Evolutionary conservation across 2,329 filamentous ascomycete genomes (phyloP), one percentile per base, ranked within the genome.

Genomic region (Arachnomyces sp.): DNA sequence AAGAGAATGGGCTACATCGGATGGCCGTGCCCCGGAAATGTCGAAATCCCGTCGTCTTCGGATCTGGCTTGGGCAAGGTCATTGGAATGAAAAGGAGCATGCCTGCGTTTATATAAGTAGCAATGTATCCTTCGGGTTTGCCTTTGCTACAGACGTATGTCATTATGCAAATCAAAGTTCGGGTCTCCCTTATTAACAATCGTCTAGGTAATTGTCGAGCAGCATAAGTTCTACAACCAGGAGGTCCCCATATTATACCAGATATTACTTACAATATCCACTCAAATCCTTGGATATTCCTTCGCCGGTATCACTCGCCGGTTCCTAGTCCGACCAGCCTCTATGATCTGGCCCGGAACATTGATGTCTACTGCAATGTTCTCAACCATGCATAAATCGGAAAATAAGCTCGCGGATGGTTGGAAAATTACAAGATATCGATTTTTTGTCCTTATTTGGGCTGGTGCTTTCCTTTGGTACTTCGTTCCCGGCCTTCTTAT

Each of bases 331-430:
- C 78, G 85, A 17, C 87, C 87, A 0, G 84, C 83, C 46, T 84
- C 84, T 43, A 93, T 94, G 83, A 87, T 94, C 35, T 94, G 87
- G 87, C 87, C 87, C 1, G 82, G 83, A 15, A 93, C 87, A 0
- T 69, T 94, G 36, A 88, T 90, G 73, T 90, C 86, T 14, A 86
- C 85, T 1, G 82, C 86, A 52, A 89, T 94, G 84, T 92, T 94
- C 53, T 82, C 80, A 3, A 90, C 85, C 0, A 71, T 94, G 36
- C 87, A 94, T 61, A 88, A 82, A 53, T 80, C 87, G 45, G 81
- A 89, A 55, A 93, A 92, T 59, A 84, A 82, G 50, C 74, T 79
- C 28, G 86, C 84, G 14, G 81, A 86, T 58, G 84, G 86, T 28
- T 93, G 87, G 87, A 81, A 65, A 31, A 82, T 93, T 37, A 85